Conservation (phyloP, 2,329 filamentous ascomycete genomes). For the Apiospora arundinis region DNA sequence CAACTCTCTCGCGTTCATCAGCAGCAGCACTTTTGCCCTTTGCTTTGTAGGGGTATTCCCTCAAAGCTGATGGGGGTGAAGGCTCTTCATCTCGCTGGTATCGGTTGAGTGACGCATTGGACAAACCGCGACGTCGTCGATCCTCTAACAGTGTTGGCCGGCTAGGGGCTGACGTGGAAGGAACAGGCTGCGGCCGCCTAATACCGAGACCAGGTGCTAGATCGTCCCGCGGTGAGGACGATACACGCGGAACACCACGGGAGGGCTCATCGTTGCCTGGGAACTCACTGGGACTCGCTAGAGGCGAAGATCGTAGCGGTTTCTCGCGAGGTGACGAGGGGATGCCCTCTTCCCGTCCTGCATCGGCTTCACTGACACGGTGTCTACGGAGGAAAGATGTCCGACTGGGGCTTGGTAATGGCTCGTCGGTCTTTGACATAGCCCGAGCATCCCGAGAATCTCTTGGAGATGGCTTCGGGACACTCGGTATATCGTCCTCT, state of each 20-base stretch:
- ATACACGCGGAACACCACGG: conserved; percentile 32
- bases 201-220: conserved; percentile 58
- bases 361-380: conserved; percentile 46
- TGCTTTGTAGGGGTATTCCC: conserved; percentile 43
- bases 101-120: conserved; percentile 47
- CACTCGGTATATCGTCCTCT: conserved; percentile 71
- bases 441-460: conserved; percentile 43
- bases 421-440: conserved; percentile 41
- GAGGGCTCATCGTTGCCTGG: conserved; percentile 40
- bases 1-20: conserved; percentile 71
- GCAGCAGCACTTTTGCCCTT: conserved; percentile 41
- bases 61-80: conserved; percentile 42
- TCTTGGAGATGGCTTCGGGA: conserved; percentile 41
- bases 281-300: conserved; percentile 49
- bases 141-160: conserved; percentile 47
- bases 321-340: conserved; percentile 51
- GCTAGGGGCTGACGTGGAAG: conserved; percentile 56
- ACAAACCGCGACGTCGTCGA: conserved; percentile 45
- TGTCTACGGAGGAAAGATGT: conserved; percentile 47
- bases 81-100: conserved; percentile 39
- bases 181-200: conserved; percentile 49
- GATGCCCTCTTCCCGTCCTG: conserved; percentile 41
- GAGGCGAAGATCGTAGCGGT: conserved; percentile 49
- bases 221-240: conserved; percentile 54
- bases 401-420: conserved; percentile 39